Base-by-base conservation (phyloP, 495 filamentous ascomycete genomes). In the Ramalina intermedia region DNA sequence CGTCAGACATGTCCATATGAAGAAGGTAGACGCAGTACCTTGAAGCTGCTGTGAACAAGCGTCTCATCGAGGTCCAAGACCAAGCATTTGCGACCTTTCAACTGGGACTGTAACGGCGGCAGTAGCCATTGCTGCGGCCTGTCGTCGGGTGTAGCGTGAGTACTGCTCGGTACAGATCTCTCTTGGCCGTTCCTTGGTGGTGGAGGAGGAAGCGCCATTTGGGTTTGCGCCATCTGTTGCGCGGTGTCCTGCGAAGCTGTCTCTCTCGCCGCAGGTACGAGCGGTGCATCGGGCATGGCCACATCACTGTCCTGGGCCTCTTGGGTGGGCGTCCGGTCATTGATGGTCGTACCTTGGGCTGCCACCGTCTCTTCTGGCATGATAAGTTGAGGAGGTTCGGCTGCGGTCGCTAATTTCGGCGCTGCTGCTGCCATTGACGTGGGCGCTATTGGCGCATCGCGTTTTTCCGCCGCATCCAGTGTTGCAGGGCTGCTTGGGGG, bases 31-130 rank as follows among this genome's bases (percentile, higher is more conserved):
- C 11, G 33, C 26, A 63, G 58, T 67, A 95, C 91, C 80, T 99
- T 99, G 66, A 99, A 99, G 58, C 91, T 96, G 64, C 91, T 96
- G 66, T 99, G 91, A 18, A 99, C 91, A 35, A 99, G 68, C n/a
- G 93, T 99, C 64, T 99, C 91, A 55, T 99, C 91, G 41, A 99
- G 68, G 68, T 99, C 91, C 21, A 99, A 72, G 14, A 99, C 90
- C 39, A 99, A 69, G 58, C 93, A 96, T 64, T 99, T 99, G 59
- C 82, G 81, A 20, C 86, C 84, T 51, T 81, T 78, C 55, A 91
- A 76, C 53, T 81, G 80, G 13, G 87, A 81, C 16, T 78, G 67
- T 42, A 87, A 69, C 9, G 89, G 84, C 14, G 86, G 86, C 43
- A 96, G 67, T 27, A 99, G 70, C 69, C 74, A 93, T 55, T 82